A percentile compares a stretch with the other conserved stretches of the same genome.
Evolutionary conservation across 2,329 filamentous ascomycete species (phyloP).

Genomic region (Neopestalotiopsis sp.): DNA sequence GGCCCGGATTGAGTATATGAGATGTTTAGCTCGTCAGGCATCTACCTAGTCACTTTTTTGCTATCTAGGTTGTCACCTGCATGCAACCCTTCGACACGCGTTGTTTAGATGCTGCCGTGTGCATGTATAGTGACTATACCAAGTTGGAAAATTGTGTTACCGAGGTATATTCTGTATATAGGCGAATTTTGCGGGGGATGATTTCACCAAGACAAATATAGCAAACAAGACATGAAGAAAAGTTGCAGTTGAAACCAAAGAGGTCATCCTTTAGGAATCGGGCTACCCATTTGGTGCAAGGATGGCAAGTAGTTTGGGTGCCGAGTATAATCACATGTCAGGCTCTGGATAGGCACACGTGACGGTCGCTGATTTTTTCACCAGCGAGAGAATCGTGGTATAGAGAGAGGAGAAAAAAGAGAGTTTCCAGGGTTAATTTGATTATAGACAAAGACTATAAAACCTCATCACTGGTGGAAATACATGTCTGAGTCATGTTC

Average conservation of each 20-base stretch:
- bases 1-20: no score
- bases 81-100: no score
- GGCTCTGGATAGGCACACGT: not conserved
- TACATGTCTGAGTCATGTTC: not conserved
- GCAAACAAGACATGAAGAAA: not conserved
- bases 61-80: no score
- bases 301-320: not conserved
- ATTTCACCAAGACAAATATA: not conserved
- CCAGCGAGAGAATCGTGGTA: not conserved
- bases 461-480: not conserved
- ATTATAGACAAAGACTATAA: not conserved
- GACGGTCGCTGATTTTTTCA: not conserved
- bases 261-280: not conserved
- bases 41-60: no score
- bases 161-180: no score
- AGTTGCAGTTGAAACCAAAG: not conserved
- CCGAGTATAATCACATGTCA: slow-evolving; percentile 1
- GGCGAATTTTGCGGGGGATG: no score
- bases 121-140: no score
- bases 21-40: no score
- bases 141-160: no score
- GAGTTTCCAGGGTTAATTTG: not conserved
- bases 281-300: not conserved
- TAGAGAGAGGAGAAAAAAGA: not conserved
- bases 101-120: no score